These are phyloP conservation scores for Xerocomus amazonicus DNA, from an alignment of 1,284 basidiomycete species.

Conservation along the genomic window DNA sequence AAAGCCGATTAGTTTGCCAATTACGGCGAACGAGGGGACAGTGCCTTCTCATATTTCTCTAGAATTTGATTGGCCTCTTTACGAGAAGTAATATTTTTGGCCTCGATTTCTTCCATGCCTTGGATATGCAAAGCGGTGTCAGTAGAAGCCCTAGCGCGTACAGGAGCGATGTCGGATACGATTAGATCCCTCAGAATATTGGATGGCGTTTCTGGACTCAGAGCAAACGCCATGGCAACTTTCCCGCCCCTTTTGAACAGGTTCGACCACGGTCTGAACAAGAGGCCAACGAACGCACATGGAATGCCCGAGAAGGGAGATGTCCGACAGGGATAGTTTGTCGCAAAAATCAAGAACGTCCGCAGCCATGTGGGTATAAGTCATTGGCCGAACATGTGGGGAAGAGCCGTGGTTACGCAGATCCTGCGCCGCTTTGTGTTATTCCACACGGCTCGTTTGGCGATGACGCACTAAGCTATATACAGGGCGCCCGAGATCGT, in stretches of 20 bases:
- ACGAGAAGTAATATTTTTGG: conserved; percentile 48
- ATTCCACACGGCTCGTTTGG: neutral
- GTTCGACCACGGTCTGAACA: conserved; percentile 2
- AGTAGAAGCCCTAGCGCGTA: conserved; percentile 54
- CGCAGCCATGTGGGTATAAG: conserved; percentile 67
- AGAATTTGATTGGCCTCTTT: conserved; percentile 69
- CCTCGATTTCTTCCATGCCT: conserved; percentile 69
- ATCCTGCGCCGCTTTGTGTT: conserved; percentile 48
- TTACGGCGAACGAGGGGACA: neutral
- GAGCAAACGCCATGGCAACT: conserved; percentile 76
- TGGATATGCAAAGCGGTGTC: conserved; percentile 68
- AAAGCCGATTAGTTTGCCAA: conserved; percentile 3
- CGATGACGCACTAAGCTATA: conserved; percentile 60
- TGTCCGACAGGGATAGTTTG: conserved; percentile 49
- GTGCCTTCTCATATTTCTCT: conserved; percentile 55
- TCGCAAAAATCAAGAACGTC: conserved; percentile 65
- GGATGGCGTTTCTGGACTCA: conserved; percentile 48
- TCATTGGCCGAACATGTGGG: conserved; percentile 67
- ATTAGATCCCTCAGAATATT: conserved; percentile 61
- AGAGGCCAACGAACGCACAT: conserved; percentile 50
- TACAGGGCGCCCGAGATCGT: conserved; percentile 57
- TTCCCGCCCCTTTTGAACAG: conserved; percentile 72
- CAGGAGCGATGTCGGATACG: conserved; percentile 79
- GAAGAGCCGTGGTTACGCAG: conserved; percentile 82
- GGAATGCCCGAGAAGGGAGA: conserved; percentile 79